phyloP scores from a whole-genome alignment of 257 asterid species.

The Capsicum pubescens region DNA sequence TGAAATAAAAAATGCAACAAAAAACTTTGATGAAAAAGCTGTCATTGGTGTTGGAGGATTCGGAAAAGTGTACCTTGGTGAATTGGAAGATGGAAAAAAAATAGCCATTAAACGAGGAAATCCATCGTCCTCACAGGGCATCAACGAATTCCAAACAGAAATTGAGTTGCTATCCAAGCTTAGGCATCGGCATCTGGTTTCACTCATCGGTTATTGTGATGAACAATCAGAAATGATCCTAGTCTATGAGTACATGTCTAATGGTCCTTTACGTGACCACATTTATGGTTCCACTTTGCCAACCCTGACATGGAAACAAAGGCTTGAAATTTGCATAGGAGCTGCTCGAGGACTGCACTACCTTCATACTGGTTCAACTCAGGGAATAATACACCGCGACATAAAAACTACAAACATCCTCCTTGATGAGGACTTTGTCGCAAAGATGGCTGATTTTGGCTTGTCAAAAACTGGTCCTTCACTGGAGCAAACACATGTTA shows the following conservation, averaged over 20 bases:
- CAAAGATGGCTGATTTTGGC: conserved; percentile 94
- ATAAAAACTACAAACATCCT: conserved; percentile 91
- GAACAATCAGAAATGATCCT: conserved; percentile 86
- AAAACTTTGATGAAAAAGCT: conserved; percentile 66
- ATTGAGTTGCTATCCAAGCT: conserved; percentile 82
- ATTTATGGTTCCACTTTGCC: conserved; percentile 65
- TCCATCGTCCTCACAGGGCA: conserved; percentile 85
- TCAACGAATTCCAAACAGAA: conserved; percentile 84
- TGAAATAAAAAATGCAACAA: conserved; percentile 73
- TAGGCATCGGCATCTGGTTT: conserved; percentile 87
- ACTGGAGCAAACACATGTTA: conserved; percentile 86
- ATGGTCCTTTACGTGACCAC: conserved; percentile 84
- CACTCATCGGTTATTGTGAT: conserved; percentile 85
- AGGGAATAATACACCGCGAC: conserved; percentile 86
- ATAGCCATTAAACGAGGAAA: conserved; percentile 89
- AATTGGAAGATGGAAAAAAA: conserved; percentile 60
- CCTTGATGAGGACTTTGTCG: conserved; percentile 65
- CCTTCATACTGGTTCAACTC: conserved; percentile 94
- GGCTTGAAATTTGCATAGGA: conserved; percentile 93
- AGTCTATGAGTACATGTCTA: conserved; percentile 83
- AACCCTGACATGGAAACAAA: conserved; percentile 71
- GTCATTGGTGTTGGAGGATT: conserved; percentile 92
- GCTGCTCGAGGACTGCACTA: conserved; percentile 91
- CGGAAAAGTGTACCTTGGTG: conserved; percentile 90
- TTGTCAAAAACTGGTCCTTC: conserved; percentile 88